These are phyloP conservation scores for Drosera capensis DNA, from an alignment of 148 eudicot genomes.

Conservation along the genomic window DNA sequence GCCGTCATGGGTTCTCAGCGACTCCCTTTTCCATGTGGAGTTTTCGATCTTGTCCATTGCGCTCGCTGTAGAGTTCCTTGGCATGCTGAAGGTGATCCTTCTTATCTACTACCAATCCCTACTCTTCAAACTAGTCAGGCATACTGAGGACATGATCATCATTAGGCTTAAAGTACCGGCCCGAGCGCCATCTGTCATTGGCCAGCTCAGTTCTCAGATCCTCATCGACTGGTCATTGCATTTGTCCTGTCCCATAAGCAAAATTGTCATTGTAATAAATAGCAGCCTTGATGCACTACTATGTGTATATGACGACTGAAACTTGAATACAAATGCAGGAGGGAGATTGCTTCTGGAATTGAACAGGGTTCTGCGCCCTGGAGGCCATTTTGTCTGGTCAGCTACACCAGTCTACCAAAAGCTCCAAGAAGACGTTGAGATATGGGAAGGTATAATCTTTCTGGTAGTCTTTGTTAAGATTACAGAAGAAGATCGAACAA, in stretches of 20 bases:
- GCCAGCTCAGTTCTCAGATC: too few species aligned
- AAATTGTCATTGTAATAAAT: too few species aligned
- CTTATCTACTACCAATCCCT: neutral
- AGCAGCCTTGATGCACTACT: too few species aligned
- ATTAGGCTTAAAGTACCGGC: too few species aligned
- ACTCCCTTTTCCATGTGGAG: constrained; percentile 48
- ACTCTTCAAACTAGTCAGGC: too few species aligned
- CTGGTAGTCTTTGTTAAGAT: neutral
- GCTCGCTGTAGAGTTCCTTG: constrained; percentile 75
- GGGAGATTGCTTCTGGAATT: constrained; percentile 70
- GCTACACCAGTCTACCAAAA: constrained; percentile 72
- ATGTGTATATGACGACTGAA: too few species aligned
- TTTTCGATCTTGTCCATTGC: constrained; percentile 64
- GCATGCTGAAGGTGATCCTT: constrained; percentile 48
- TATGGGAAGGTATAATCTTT: constrained; percentile 39
- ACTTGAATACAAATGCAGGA: too few species aligned
- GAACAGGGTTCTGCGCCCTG: constrained; percentile 62
- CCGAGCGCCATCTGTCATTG: too few species aligned
- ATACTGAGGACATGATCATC: too few species aligned
- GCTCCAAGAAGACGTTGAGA: constrained; percentile 31
- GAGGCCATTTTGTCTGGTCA: constrained; percentile 74
- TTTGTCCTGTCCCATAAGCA: too few species aligned
- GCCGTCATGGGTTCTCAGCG: constrained; percentile 71
- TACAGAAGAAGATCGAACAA: neutral
- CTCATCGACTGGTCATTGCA: too few species aligned